A percentile compares a stretch with the other conserved stretches of the same genome.
phyloP scores from a whole-genome alignment of 352 stramenopile species.

The Aphanomyces stellatus region DNA sequence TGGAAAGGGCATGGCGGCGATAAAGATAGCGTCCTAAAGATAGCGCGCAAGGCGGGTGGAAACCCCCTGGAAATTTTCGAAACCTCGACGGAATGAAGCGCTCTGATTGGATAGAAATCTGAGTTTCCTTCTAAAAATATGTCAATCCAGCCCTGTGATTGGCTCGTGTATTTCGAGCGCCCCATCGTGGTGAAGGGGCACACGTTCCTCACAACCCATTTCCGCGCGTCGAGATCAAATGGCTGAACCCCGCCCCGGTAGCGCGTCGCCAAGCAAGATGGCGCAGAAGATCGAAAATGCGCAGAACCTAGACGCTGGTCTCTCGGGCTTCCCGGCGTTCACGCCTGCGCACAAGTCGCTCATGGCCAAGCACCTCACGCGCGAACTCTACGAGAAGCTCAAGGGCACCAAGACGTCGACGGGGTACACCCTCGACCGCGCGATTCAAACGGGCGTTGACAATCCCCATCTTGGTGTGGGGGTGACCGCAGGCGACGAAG shows the following conservation, averaged over 20 bases:
- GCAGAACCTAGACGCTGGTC: conserved; percentile 54
- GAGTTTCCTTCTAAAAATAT: conserved; percentile 3
- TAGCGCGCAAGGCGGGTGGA: no score
- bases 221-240: not conserved
- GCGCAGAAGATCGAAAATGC: conserved; percentile 74
- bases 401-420: conserved; percentile 48
- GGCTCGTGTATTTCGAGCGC: not conserved
- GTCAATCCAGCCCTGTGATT: not conserved
- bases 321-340: conserved; percentile 67
- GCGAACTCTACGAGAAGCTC: conserved; percentile 59
- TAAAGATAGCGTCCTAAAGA: no score
- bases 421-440: conserved; percentile 75
- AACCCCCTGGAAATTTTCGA: no score
- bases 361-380: conserved; percentile 71
- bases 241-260: not conserved
- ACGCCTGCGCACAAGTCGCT: conserved; percentile 63
- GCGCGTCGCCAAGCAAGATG: conserved; percentile 59
- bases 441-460: conserved; percentile 68
- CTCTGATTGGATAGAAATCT: not conserved
- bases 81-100: not conserved
- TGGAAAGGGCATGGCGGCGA: no score
- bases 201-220: not conserved
- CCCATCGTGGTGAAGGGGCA: not conserved
- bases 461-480: conserved; percentile 64
- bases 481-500: conserved; percentile 69